Evolutionary conservation across 2,329 filamentous ascomycete genomes (phyloP).

Genomic region (Gyromitra esculenta): DNA sequence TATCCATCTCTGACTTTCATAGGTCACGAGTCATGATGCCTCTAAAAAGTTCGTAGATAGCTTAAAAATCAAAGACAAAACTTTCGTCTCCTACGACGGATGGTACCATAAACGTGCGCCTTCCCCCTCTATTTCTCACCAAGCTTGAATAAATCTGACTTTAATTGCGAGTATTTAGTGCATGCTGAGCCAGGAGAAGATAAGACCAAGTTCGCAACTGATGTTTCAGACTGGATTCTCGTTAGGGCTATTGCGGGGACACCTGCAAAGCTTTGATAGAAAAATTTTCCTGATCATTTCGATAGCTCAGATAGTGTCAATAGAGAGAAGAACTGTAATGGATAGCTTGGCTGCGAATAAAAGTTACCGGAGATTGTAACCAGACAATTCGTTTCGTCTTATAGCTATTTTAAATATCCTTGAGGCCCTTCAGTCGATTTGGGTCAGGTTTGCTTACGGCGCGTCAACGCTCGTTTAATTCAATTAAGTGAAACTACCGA

Average conservation of each 20-base stretch:
- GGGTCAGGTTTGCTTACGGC: neutral
- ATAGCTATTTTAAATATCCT: neutral
- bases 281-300: neutral
- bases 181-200: slow-evolving; percentile 68
- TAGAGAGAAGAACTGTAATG: neutral
- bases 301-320: neutral
- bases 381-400: neutral
- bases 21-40: slow-evolving; percentile 65
- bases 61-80: slow-evolving; percentile 71
- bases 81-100: slow-evolving; percentile 77
- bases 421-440: neutral
- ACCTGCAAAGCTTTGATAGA: slow-evolving; percentile 36
- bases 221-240: slow-evolving; percentile 74
- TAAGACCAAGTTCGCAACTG: slow-evolving; percentile 63
- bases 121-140: neutral
- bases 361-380: neutral
- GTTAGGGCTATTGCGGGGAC: slow-evolving; percentile 59
- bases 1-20: slow-evolving; percentile 60
- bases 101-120: slow-evolving; percentile 75
- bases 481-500: neutral
- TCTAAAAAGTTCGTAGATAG: slow-evolving; percentile 72
- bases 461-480: neutral
- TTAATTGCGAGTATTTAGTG: slow-evolving; percentile 61
- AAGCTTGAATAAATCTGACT: slow-evolving; percentile 57
- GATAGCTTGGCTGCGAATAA: neutral